Base-by-base conservation (phyloP, 106 monocot genomes). In the Amphibolis antarctica region DNA sequence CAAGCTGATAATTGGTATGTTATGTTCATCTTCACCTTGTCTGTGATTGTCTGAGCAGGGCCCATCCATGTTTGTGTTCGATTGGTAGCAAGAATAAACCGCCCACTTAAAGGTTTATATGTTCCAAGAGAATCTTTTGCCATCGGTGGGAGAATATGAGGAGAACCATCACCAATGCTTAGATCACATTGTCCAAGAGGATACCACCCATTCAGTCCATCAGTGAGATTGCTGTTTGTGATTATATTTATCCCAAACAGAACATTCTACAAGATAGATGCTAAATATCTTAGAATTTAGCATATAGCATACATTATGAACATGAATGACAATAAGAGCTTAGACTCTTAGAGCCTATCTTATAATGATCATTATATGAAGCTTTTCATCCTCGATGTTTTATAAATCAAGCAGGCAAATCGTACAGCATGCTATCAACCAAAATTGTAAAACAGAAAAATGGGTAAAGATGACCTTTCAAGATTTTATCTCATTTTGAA, bases 41-140 rank as follows among this genome's bases (percentile, higher is more conserved):
- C 73, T 15, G 88, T 89, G 53, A 93, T 79, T 7, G 52, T 67
- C 68, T 93, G 93, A 68, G 89, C 81, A 46, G 89, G 93, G 6
- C 85, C 93, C 93, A 93, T 93, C 93, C 88, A 93, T 4, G 66
- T 89, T 30, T 85, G 85, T 10, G 79, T 68, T 29, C 93, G 81
- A 62, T 81, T 75, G 0, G 72, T 68, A 22, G 65, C 70, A 12
- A 75, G 63, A 67, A 93, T 69, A 66, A 75, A 89, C 28, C 62
- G 76, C 5, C 80, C 77, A 42, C 73, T 83, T 22, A 81, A 54
- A n/a, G 72, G 75, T 70, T 81, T 26, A 42, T 53, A 66, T 27
- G 64, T 62, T 9, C 47, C 63, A 49, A 78, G 57, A 26, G 82
- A 79, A 20, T 71, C 69, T 44, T 44, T 73, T 22, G 81, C 80